Evolutionary conservation across 768 basidiomycete genomes (phyloP).

Genomic region (Termitomyces heimii): DNA sequence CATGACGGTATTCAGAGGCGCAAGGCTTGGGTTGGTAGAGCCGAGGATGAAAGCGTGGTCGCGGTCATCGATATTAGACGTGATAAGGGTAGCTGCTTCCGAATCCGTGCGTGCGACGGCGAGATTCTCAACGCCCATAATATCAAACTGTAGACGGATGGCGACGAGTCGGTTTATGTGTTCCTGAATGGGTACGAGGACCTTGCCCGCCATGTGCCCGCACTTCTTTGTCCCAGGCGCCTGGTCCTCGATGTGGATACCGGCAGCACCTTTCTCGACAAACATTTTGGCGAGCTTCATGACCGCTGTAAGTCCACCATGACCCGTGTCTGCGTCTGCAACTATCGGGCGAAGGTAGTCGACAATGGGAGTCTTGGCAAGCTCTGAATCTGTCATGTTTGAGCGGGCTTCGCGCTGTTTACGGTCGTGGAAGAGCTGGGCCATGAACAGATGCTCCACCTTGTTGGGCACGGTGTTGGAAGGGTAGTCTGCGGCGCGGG

Average conservation of each 20-base stretch:
- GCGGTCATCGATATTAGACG: conserved; percentile 94
- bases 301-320: conserved; percentile 95
- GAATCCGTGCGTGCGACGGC: conserved; percentile 94
- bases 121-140: conserved; percentile 97
- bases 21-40: conserved; percentile 67
- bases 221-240: conserved; percentile 97
- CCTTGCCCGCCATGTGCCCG: conserved; percentile 93
- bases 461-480: conserved; percentile 99
- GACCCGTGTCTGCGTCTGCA: conserved; percentile 97
- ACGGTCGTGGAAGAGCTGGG: conserved; percentile 98
- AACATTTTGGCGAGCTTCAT: conserved; percentile 99
- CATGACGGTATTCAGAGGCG: conserved; percentile 76
- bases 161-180: conserved; percentile 98
- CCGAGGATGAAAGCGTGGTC: conserved; percentile 98
- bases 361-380: conserved; percentile 60
- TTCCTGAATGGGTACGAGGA: conserved; percentile 94
- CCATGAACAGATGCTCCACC: conserved; percentile 96
- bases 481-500: conserved; percentile 68
- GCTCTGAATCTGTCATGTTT: conserved; percentile 61
- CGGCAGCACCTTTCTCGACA: conserved; percentile 96
- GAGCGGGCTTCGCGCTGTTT: conserved; percentile 87
- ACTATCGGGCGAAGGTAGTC: conserved; percentile 94
- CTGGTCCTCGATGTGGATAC: conserved; percentile 97
- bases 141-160: conserved; percentile 94
- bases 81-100: conserved; percentile 95